Conservation (phyloP, 148 eudicot genomes). For the Chenopodium quinoa region DNA sequence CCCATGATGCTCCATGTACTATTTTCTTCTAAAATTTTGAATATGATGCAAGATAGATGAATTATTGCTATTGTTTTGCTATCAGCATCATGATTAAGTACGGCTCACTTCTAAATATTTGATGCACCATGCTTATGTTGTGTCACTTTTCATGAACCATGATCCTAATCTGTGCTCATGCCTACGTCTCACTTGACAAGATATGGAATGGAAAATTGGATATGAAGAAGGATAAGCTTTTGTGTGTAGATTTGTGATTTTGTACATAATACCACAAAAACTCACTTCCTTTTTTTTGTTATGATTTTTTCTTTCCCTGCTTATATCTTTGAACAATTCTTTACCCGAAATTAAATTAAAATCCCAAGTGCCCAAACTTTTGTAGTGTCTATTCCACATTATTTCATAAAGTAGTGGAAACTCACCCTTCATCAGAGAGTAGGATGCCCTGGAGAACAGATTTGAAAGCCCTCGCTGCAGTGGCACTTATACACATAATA, state of each 20-base stretch:
- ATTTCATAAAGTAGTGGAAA: neutral
- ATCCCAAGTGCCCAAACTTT: neutral
- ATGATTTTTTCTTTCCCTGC: neutral
- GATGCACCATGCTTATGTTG: neutral
- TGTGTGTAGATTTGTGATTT: neutral
- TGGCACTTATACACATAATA: slow-evolving; percentile 94
- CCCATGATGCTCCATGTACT: neutral
- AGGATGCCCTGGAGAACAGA: slow-evolving; percentile 96
- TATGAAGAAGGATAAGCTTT: no score
- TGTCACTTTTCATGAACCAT: neutral
- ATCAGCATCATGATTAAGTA: neutral
- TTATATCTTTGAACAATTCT: neutral
- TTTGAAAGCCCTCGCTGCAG: slow-evolving; percentile 97
- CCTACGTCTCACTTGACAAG: neutral
- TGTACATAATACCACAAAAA: neutral
- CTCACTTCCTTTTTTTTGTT: neutral
- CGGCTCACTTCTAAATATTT: neutral
- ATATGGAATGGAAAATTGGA: no score
- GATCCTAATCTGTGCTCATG: neutral
- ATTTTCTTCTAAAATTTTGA: neutral
- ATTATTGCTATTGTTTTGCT: neutral
- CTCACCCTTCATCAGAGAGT: slow-evolving; percentile 89
- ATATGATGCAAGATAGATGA: neutral
- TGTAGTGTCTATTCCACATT: neutral
- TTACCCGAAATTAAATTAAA: neutral